Conservation (phyloP, 2,329 filamentous ascomycete species). For the Penicillium freii region DNA sequence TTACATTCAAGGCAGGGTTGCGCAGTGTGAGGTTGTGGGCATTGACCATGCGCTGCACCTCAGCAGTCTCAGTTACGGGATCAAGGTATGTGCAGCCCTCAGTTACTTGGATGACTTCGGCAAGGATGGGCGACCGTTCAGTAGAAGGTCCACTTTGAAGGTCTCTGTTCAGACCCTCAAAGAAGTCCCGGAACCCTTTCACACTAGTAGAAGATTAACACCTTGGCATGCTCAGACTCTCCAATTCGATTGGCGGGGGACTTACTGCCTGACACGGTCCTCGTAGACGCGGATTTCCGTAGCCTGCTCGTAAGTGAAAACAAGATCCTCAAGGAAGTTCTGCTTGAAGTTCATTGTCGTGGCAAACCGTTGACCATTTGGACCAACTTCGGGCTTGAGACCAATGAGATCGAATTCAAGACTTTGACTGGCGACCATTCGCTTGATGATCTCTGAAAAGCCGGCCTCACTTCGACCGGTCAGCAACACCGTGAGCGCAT, state of each 20-base stretch:
- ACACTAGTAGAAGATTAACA: constrained; percentile 49
- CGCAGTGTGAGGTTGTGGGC: constrained; percentile 63
- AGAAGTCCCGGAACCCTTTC: constrained; percentile 80
- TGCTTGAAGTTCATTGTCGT: constrained; percentile 94
- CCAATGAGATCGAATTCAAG: constrained; percentile 86
- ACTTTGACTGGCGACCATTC: constrained; percentile 72
- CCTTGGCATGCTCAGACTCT: background rate
- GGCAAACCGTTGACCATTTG: constrained; percentile 71
- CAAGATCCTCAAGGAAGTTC: constrained; percentile 71
- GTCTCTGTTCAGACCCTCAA: constrained; percentile 70
- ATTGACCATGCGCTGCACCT: constrained; percentile 87
- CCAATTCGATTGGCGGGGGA: constrained; percentile 1
- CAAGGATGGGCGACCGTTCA: constrained; percentile 63
- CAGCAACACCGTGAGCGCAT: constrained; percentile 78
- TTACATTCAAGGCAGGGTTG: constrained; percentile 33
- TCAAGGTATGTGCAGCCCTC: constrained; percentile 73
- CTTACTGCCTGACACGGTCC: constrained; percentile 59
- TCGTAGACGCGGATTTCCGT: constrained; percentile 74
- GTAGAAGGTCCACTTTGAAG: constrained; percentile 47
- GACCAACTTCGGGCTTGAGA: constrained; percentile 81
- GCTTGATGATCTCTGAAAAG: constrained; percentile 76
- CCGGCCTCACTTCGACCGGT: constrained; percentile 78
- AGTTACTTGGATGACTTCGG: constrained; percentile 82
- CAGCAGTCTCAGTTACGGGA: constrained; percentile 73
- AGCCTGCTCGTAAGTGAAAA: constrained; percentile 81